Percentiles rank a stretch among this genome's conserved stretches.
Evolutionary conservation across 768 basidiomycete species (phyloP).

Genomic region (Kwoniella pini): DNA sequence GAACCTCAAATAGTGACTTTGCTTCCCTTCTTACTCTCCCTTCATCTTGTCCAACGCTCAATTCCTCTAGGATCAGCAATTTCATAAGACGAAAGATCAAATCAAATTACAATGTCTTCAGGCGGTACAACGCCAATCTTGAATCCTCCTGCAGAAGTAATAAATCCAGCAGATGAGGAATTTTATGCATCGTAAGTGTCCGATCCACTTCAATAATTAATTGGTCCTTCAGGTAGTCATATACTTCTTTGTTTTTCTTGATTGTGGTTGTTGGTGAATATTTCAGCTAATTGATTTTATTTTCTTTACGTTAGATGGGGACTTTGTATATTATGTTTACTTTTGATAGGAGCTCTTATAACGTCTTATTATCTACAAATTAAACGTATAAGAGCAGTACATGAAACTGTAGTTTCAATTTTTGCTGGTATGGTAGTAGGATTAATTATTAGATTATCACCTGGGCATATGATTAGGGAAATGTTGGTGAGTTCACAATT

Average conservation of each 20-base stretch:
- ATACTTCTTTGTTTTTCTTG: neutral
- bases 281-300: neutral
- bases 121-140: conserved; percentile 14
- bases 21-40: too few relatives aligned
- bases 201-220: too few relatives aligned
- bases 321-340: conserved; percentile 60
- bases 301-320: conserved; percentile 44
- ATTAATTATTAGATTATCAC: conserved; percentile 80
- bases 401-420: conserved; percentile 94
- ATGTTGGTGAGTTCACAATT: conserved; percentile 83
- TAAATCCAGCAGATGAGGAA: conserved; percentile 52
- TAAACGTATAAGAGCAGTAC: conserved; percentile 88
- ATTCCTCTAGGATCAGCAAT: too few relatives aligned
- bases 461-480: conserved; percentile 90
- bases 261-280: neutral
- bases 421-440: conserved; percentile 95
- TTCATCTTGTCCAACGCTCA: too few relatives aligned
- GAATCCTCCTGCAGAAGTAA: conserved; percentile 32
- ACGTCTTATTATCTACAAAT: conserved; percentile 98
- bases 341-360: conserved; percentile 90
- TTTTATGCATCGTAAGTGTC: conserved; percentile 55
- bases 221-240: too few relatives aligned
- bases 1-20: too few relatives aligned
- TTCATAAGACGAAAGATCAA: neutral
- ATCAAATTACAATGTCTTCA: neutral